Evolutionary conservation across 495 filamentous ascomycete species (phyloP).

Genomic region (Ramalina peruviana): DNA sequence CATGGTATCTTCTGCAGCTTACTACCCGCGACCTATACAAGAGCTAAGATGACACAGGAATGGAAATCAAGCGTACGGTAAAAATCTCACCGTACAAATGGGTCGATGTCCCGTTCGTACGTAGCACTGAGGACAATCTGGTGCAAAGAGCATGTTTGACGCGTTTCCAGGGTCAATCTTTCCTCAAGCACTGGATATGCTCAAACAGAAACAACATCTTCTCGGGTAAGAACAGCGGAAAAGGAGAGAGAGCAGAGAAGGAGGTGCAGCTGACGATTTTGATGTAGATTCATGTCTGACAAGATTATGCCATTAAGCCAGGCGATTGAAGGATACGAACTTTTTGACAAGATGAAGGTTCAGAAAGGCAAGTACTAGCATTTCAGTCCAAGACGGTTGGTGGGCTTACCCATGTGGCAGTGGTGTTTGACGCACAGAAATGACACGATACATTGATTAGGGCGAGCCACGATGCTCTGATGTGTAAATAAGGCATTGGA

Average conservation of each 20-base stretch:
- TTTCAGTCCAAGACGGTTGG: not conserved
- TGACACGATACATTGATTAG: constrained; percentile 10
- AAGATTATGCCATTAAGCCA: constrained; percentile 80
- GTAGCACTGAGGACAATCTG: not conserved
- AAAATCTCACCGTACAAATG: constrained; percentile 87
- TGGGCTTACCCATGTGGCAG: constrained; percentile 6
- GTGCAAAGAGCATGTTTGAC: too few relatives aligned
- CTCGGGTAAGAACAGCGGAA: constrained; percentile 45
- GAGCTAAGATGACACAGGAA: constrained; percentile 20
- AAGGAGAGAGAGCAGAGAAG: not conserved
- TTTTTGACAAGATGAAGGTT: constrained; percentile 86
- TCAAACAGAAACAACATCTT: constrained; percentile 71
- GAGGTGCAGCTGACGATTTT: constrained; percentile 5
- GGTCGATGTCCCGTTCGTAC: constrained; percentile 84
- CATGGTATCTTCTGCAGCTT: constrained; percentile 33
- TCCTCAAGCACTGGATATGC: constrained; percentile 55
- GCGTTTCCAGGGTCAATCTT: constrained; percentile 33
- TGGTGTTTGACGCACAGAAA: constrained; percentile 43
- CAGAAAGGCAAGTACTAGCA: constrained; percentile 51
- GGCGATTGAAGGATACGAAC: constrained; percentile 76
- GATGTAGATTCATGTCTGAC: constrained; percentile 72
- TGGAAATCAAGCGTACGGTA: constrained; percentile 71
- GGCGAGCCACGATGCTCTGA: too few relatives aligned
- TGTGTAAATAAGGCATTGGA: too few relatives aligned
- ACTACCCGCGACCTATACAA: not conserved